phyloP scores from a whole-genome alignment of 352 stramenopile species.

The Salisapilia sapeloensis region DNA sequence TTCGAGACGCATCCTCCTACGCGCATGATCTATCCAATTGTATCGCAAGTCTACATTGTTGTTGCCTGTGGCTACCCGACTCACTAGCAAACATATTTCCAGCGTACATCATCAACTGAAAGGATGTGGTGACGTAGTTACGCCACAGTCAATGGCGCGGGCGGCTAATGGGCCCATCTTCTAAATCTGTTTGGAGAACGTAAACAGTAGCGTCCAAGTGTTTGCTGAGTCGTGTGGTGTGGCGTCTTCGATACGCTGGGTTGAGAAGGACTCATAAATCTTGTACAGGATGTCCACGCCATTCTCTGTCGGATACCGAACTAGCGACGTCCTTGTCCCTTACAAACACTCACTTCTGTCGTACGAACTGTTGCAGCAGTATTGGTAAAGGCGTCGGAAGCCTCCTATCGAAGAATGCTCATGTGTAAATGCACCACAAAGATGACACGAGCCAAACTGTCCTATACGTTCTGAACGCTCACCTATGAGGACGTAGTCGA shows the following conservation, averaged over 20 bases:
- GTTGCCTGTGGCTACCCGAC: slow-evolving; percentile 51
- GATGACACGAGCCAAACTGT: slow-evolving; percentile 48
- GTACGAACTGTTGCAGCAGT: slow-evolving; percentile 26
- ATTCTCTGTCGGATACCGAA: slow-evolving; percentile 37
- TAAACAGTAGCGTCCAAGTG: slow-evolving; percentile 37
- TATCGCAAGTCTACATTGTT: slow-evolving; percentile 33
- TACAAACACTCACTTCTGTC: slow-evolving; percentile 36
- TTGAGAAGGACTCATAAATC: slow-evolving; percentile 9
- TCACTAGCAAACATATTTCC: slow-evolving; percentile 40
- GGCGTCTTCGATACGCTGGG: slow-evolving; percentile 28
- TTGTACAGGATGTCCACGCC: slow-evolving; percentile 16
- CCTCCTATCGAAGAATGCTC: slow-evolving; percentile 19
- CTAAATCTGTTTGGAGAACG: slow-evolving; percentile 34
- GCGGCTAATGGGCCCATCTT: slow-evolving; percentile 23
- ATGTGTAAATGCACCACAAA: slow-evolving; percentile 30
- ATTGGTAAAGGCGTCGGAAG: slow-evolving; percentile 10
- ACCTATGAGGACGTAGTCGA: slow-evolving; percentile 33
- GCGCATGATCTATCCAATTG: slow-evolving; percentile 33
- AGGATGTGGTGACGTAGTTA: slow-evolving; percentile 38
- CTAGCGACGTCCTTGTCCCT: slow-evolving; percentile 35
- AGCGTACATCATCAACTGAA: slow-evolving; percentile 38
- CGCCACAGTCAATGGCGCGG: slow-evolving; percentile 21
- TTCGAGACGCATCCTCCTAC: slow-evolving; percentile 25
- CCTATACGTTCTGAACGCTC: slow-evolving; percentile 28
- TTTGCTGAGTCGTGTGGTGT: slow-evolving; percentile 35